Evolutionary conservation across 1,284 basidiomycete species (phyloP), one percentile per base, ranked within the genome.

Genomic region (Tilletia setariae): DNA sequence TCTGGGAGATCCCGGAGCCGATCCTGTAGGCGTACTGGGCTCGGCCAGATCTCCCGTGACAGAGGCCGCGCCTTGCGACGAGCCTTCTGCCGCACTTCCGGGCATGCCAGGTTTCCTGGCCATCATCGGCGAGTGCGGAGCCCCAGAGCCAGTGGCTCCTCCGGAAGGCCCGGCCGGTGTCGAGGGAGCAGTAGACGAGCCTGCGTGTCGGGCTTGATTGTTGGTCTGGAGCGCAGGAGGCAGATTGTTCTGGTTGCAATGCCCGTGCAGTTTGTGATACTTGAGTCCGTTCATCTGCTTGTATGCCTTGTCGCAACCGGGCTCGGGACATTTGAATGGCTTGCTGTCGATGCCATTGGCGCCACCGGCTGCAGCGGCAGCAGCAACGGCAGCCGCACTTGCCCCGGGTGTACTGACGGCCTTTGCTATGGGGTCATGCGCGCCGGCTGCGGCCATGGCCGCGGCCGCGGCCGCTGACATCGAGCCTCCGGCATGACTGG

Each of bases 281-380:
- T 98, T 98, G 78, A 98, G 87, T 1, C 91, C 91, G 80, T 93
- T 93, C 70, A 93, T 93, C 85, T 98, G 95, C 86, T 98, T 98
- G 87, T 98, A 98, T 59, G 89, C 90, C 87, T 98, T 98, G 86
- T 94, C 94, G 86, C 95, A 98, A 68, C 96, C 95, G 0, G 92
- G 90, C 77, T 95, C 95, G 16, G 93, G 93, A 86, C 95, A 98
- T 73, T 90, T 88, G 89, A 95, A 98, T 0, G 95, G 95, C 84
- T 97, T 97, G 74, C 86, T 85, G 65, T 75, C 69, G 42, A 61
- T 21, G 13, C 51, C 51, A 70, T 70, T 61, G 28, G 16, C 56
- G 30, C 56, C 28, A 2, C 56, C 56, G 28, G 19, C 56, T 25
- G 56, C 13, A 30, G 28, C 56, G 21, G 46, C 46, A 6, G 46